Percentiles rank a stretch among this genome's conserved stretches.
These are phyloP conservation scores for Vitis rotundifolia DNA, from an alignment of 164 flowering plant genomes.

Conservation along the genomic window DNA sequence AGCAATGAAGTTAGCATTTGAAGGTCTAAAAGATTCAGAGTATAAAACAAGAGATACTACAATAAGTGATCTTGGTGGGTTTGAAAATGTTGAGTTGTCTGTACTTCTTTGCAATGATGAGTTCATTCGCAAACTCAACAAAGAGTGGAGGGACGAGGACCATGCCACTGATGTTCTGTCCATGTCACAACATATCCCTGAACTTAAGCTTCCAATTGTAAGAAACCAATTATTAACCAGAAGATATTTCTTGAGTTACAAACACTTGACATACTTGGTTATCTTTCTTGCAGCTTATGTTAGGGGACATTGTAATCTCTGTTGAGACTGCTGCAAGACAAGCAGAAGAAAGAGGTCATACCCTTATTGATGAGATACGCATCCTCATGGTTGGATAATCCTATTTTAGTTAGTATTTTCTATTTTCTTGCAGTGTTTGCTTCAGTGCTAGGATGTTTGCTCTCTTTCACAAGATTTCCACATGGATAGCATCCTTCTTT, in stretches of 20 bases:
- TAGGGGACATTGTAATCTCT: conserved; percentile 94
- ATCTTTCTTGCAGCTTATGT: conserved; percentile 72
- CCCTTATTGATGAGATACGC: conserved; percentile 92
- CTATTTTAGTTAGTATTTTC: neutral
- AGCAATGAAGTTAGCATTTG: conserved; percentile 91
- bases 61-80: conserved; percentile 75
- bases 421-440: neutral
- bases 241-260: neutral
- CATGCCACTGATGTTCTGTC: conserved; percentile 98
- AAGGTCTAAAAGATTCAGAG: conserved; percentile 64
- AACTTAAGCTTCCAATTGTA: conserved; percentile 82
- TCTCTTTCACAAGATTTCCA: too few relatives aligned
- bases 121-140: conserved; percentile 81
- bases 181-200: conserved; percentile 91
- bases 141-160: conserved; percentile 96
- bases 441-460: neutral
- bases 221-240: conserved; percentile 20
- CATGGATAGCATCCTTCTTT: too few relatives aligned
- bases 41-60: conserved; percentile 76
- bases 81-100: conserved; percentile 78
- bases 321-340: conserved; percentile 96
- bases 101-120: conserved; percentile 91
- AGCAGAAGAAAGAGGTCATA: conserved; percentile 91
- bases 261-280: conserved; percentile 2
- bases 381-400: conserved; percentile 74